Evolutionary conservation across 78 protist genomes (phyloP), one percentile per base, ranked within the genome.

Genomic region (Polysphondylium violaceum): DNA sequence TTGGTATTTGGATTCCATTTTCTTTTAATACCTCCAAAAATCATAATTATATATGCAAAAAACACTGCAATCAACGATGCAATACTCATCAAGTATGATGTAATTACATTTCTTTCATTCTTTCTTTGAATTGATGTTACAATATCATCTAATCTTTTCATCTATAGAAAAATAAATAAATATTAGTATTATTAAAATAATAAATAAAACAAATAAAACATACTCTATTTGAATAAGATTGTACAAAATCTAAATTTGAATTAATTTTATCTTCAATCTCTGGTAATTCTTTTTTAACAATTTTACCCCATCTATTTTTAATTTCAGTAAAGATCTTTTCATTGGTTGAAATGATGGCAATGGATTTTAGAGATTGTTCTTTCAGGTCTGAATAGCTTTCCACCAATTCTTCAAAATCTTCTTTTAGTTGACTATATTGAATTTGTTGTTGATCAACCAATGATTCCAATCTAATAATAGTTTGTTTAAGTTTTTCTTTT

Each of bases 141-240:
- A 23, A 79, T 79, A 55, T 79, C 89, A 44, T 79, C 89, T 36
- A 79, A 63, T 41, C 89, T 64, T 67, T 79, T 79, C 61, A 79
- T 67, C 88, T 77, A 23, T 7, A 33, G 12, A 56, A 56, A 4
- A 56, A n/a, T 17, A 56, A 6, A 56, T 19, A 17, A 12, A 17
- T 56, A 56, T 56, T 56, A 19, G 9, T 56, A 56, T 17, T 21
- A 4, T 56, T 4, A 56, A 6, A 14, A 17, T 25, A 19, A 59
- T 27, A 25, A 23, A 21, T 27, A 59, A 59, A 59, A 9, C 23
- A 21, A 1, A 25, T 19, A 33, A 31, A 35, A 64, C 87, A 27
- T 77, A 77, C 87, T 56, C 75, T 79, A 43, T 79, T 79, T 29
- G 89, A 79, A 67, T 55, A 79, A 19, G 89, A 79, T 68, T 79